These are phyloP conservation scores for Eremothecium gossypii DNA, from an alignment of 1,139 yeast species.

Conservation along the genomic window DNA sequence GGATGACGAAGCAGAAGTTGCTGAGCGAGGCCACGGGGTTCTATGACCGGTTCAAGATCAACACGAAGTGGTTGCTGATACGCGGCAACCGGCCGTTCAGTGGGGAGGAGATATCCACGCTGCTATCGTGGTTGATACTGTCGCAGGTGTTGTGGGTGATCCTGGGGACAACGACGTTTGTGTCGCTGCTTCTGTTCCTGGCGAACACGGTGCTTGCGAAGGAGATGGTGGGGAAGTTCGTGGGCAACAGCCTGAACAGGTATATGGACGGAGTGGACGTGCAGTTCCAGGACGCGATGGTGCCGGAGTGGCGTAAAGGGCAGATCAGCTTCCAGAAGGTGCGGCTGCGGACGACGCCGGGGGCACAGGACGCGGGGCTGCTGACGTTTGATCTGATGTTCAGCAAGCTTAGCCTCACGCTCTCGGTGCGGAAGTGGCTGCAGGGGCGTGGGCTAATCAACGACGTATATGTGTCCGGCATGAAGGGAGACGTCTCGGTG, in stretches of 20 bases:
- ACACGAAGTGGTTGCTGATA: constrained; percentile 50
- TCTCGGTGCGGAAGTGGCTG: constrained; percentile 62
- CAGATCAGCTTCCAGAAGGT: constrained; percentile 52
- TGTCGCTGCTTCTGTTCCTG: constrained; percentile 43
- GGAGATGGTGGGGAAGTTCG: constrained; percentile 31
- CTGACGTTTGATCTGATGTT: constrained; percentile 35
- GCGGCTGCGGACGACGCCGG: constrained; percentile 30
- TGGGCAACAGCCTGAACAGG: constrained; percentile 29
- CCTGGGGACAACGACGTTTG: constrained; percentile 58
- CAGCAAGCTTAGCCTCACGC: constrained; percentile 46
- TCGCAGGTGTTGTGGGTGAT: constrained; percentile 43
- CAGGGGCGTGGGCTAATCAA: constrained; percentile 58
- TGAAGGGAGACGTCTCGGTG: constrained; percentile 41
- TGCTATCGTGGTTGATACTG: constrained; percentile 35
- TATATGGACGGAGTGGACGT: constrained; percentile 33
- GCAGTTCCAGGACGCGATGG: constrained; percentile 36
- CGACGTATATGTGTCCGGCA: constrained; percentile 53
- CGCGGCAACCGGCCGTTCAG: constrained; percentile 41
- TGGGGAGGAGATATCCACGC: constrained; percentile 47
- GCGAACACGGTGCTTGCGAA: constrained; percentile 35
- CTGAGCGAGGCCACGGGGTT: constrained; percentile 38
- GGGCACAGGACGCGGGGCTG: constrained; percentile 19
- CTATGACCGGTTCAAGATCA: constrained; percentile 39
- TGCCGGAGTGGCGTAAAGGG: constrained; percentile 46
- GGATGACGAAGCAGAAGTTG: constrained; percentile 31